Evolutionary conservation across 305 asterid species (phyloP), one percentile per base, ranked within the genome.

Genomic region (Euphrasia arctica): DNA sequence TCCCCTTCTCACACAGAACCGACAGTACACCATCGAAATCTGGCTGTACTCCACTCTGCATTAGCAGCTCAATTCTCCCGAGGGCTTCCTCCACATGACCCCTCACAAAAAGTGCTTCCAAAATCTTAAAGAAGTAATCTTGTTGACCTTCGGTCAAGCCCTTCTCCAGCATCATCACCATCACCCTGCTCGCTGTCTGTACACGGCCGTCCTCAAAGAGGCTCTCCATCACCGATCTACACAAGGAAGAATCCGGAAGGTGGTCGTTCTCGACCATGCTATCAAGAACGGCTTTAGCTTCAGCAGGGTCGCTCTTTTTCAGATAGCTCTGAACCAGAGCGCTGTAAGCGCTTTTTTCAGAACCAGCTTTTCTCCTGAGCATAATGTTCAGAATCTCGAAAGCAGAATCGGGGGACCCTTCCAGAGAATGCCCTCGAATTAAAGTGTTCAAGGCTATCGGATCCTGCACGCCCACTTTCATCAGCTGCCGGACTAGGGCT

Each of bases 51-150:
- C 91, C 89, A 43, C 72, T 83, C 12, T 78, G 84, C 83, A 92
- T 80, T 71, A 92, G 52, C 73, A 85, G 69, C 52, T 89, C 97
- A 47, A 89, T 85, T 73, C 97, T 82, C 68, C 98, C 97, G 2
- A 89, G 77, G 29, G 93, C 95, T 79, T 89, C 98, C 78, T 89
- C 97, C 15, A 89, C 91, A 58, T 92, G 97, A 29, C 97, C 97
- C 81, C 97, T 87, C 85, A 80, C 65, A 1, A 89, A 74, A 62
- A 92, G 80, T 61, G 96, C 89, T 75, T 87, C 95, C 76, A 85
- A 56, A 50, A 92, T 84, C 74, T 86, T 83, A 50, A 71, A 70
- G 62, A 85, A 77, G 79, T 89, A 74, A 70, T 87, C 95, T 73
- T 77, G 74, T 62, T 89, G 88, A 63, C 45, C 45, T 9, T 87